These are phyloP conservation scores for Tinospora cordifolia DNA, from an alignment of 164 flowering plant species.

Conservation along the genomic window DNA sequence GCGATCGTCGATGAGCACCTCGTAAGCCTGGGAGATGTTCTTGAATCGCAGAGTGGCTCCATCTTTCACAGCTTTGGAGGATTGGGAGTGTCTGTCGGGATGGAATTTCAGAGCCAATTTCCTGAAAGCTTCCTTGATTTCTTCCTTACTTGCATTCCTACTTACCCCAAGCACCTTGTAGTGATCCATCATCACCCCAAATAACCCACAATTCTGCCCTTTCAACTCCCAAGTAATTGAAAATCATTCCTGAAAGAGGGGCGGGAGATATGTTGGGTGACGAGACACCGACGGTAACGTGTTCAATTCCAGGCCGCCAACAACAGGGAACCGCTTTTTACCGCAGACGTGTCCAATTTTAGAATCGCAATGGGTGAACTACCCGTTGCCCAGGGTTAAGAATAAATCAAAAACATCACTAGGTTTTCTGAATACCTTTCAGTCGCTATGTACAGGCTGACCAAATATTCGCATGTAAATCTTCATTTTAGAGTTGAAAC, in stretches of 20 bases:
- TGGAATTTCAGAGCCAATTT: conserved; percentile 64
- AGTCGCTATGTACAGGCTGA: too few relatives aligned
- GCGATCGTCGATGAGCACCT: conserved; percentile 54
- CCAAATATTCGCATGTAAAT: too few relatives aligned
- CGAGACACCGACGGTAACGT: neutral
- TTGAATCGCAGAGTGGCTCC: conserved; percentile 55
- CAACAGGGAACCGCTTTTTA: too few relatives aligned
- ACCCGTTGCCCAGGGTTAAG: too few relatives aligned
- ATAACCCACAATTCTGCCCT: neutral
- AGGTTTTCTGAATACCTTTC: too few relatives aligned
- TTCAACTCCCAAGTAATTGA: neutral
- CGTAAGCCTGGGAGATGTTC: conserved; percentile 77
- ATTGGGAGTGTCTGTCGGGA: conserved; percentile 75
- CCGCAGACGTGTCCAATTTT: too few relatives aligned
- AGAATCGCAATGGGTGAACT: too few relatives aligned
- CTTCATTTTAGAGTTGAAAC: too few relatives aligned
- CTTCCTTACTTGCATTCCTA: conserved; percentile 50
- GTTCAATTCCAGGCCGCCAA: neutral
- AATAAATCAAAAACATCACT: too few relatives aligned
- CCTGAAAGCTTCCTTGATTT: conserved; percentile 71
- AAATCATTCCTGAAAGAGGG: too few relatives aligned
- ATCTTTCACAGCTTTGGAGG: conserved; percentile 38
- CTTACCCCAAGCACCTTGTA: conserved; percentile 60
- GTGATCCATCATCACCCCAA: conserved; percentile 36
- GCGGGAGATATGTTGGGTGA: neutral